Conservation (phyloP, 1,284 basidiomycete genomes). For the Moesziomyces sp. region DNA sequence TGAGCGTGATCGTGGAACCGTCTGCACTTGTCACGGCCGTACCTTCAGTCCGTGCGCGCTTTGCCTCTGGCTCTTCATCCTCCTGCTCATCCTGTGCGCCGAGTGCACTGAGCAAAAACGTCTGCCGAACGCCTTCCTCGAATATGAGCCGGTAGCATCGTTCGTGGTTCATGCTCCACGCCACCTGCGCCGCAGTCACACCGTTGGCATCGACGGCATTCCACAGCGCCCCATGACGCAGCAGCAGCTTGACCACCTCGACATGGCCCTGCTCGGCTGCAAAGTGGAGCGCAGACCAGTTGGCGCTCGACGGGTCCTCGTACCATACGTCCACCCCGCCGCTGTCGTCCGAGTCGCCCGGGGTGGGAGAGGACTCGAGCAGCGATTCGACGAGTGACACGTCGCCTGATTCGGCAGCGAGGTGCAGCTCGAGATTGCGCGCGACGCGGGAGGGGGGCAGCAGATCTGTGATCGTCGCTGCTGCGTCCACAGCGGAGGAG, state of each 20-base stretch:
- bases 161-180: constrained; percentile 59
- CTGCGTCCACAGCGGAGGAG: constrained; percentile 10
- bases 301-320: constrained; percentile 73
- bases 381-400: constrained; percentile 31
- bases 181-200: constrained; percentile 61
- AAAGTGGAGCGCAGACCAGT: constrained; percentile 86
- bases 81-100: constrained; percentile 36
- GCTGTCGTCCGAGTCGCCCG: not conserved
- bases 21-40: constrained; percentile 61
- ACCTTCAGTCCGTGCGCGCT: constrained; percentile 8
- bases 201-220: constrained; percentile 73
- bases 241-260: constrained; percentile 75
- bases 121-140: constrained; percentile 68
- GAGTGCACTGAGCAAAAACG: constrained; percentile 51
- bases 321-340: constrained; percentile 80
- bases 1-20: constrained; percentile 70
- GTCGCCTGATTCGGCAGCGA: constrained; percentile 51
- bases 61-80: constrained; percentile 23
- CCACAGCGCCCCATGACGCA: constrained; percentile 89
- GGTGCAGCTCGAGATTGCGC: constrained; percentile 52
- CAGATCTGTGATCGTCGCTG: constrained; percentile 18
- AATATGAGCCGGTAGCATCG: constrained; percentile 53
- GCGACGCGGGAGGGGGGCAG: constrained; percentile 41
- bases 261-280: constrained; percentile 81
- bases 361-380: constrained; percentile 24